A percentile compares a stretch with the other conserved stretches of the same genome.
phyloP scores from a whole-genome alignment of 139 green algal species.

The Nannochloris sp. region DNA sequence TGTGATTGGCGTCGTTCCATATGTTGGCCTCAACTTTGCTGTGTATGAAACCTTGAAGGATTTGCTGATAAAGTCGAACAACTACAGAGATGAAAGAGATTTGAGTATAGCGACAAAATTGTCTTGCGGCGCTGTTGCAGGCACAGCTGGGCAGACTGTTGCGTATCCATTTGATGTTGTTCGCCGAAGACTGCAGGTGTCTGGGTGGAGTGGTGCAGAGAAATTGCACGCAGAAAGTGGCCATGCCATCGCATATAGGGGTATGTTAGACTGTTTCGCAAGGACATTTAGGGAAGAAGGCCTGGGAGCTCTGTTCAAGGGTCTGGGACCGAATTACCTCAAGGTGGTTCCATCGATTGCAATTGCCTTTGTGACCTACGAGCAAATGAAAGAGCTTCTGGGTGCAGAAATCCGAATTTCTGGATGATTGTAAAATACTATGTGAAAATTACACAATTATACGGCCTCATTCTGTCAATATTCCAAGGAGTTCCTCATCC shows the following conservation, averaged over 20 bases:
- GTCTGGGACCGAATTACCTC: constrained; percentile 92
- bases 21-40: constrained; percentile 97
- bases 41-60: constrained; percentile 97
- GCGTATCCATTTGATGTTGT: constrained; percentile 97
- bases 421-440: constrained; percentile 32
- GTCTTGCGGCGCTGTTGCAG: constrained; percentile 82
- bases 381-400: constrained; percentile 78
- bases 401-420: constrained; percentile 72
- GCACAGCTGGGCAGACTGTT: constrained; percentile 82
- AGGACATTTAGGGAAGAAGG: constrained; percentile 88
- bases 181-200: constrained; percentile 85
- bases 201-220: constrained; percentile 64
- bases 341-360: constrained; percentile 98
- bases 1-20: constrained; percentile 95
- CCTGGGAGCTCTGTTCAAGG: constrained; percentile 52
- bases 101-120: constrained; percentile 71
- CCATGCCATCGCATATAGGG: constrained; percentile 71
- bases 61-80: constrained; percentile 57
- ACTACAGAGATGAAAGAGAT: constrained; percentile 62
- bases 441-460: not conserved
- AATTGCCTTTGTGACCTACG: constrained; percentile 96
- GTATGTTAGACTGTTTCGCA: constrained; percentile 95
- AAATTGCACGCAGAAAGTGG: constrained; percentile 55
- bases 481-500: constrained; percentile 36
- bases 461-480: constrained; percentile 18